These are phyloP conservation scores for Hevea brasiliensis DNA, from an alignment of 345 rosid genomes.

Conservation along the genomic window DNA sequence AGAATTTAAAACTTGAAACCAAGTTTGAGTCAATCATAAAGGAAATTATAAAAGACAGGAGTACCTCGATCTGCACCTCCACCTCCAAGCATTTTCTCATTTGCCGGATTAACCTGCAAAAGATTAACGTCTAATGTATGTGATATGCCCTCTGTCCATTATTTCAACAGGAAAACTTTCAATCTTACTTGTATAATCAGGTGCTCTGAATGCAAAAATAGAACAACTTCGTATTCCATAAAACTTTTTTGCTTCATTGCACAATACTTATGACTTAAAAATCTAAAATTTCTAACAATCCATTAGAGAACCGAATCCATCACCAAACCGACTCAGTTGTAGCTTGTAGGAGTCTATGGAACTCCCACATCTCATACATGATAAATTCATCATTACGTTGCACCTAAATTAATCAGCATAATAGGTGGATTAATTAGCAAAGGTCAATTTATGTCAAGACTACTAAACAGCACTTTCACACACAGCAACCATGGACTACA, in stretches of 20 bases:
- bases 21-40: neutral
- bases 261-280: neutral
- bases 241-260: neutral
- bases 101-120: slow-evolving; percentile 75
- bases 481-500: neutral
- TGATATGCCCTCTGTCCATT: neutral
- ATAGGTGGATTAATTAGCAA: neutral
- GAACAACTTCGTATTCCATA: neutral
- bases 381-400: neutral
- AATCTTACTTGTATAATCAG: neutral
- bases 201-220: neutral
- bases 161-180: neutral
- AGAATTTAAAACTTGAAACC: neutral
- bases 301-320: neutral
- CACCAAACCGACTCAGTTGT: neutral
- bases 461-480: neutral
- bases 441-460: neutral
- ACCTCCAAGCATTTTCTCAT: slow-evolving; percentile 88
- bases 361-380: neutral
- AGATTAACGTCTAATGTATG: neutral
- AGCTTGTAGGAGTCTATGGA: neutral
- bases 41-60: neutral
- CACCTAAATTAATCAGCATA: too few species aligned
- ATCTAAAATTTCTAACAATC: neutral
- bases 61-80: slow-evolving; percentile 95